Conservation (phyloP, 73 alveolate species). For the Urostyla sp. region DNA sequence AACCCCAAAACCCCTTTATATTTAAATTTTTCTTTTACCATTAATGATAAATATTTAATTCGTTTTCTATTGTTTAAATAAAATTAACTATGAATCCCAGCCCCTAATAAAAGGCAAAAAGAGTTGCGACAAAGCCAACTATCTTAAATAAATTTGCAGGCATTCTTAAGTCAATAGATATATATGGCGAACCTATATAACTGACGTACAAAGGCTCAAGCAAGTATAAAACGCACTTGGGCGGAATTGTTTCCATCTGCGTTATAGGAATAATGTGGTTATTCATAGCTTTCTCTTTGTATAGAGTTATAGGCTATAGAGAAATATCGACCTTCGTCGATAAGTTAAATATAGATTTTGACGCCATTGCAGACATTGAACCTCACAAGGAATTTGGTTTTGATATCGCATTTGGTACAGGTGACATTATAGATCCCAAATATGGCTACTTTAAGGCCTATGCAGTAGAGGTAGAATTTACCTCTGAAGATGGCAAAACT, state of each 20-base stretch:
- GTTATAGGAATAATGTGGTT: neutral
- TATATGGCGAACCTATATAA: constrained; percentile 39
- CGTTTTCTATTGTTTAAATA: too few relatives aligned
- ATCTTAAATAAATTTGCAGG: neutral
- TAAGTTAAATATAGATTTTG: too few relatives aligned
- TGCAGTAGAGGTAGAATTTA: neutral
- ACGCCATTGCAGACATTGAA: too few relatives aligned
- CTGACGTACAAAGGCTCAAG: constrained; percentile 56
- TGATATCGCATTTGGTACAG: constrained; percentile 23
- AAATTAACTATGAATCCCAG: neutral
- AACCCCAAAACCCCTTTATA: neutral
- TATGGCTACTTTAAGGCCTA: neutral
- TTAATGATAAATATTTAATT: neutral
- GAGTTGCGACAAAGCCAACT: neutral
- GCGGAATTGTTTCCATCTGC: constrained; percentile 39
- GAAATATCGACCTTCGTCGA: neutral
- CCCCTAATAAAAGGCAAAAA: neutral
- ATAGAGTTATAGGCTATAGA: neutral
- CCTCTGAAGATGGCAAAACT: neutral
- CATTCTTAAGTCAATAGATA: constrained; percentile 2
- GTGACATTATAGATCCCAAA: neutral
- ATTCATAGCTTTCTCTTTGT: neutral
- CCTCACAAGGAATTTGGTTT: constrained; percentile 25
- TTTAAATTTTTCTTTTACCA: too few relatives aligned
- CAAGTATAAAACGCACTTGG: constrained; percentile 28